Evolutionary conservation across 2,329 filamentous ascomycete species (phyloP).

Genomic region (Ophiocordyceps robertsii): DNA sequence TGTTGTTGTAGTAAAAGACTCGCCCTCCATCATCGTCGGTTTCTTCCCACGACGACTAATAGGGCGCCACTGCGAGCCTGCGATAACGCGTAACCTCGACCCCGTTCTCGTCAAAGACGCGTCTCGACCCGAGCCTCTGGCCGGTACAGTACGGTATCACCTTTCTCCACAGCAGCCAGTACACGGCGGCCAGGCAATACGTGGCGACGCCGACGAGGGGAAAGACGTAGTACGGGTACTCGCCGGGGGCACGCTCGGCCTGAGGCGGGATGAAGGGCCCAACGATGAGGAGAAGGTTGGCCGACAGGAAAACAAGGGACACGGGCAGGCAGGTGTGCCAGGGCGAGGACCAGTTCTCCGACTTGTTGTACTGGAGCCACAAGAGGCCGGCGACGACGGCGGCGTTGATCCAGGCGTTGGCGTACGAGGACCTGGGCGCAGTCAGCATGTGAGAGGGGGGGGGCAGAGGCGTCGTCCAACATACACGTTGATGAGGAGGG

Average conservation of each 20-base stretch:
- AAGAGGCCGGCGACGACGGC: slow-evolving; percentile 37
- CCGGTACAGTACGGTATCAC: slow-evolving; percentile 33
- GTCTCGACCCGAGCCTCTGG: slow-evolving; percentile 33
- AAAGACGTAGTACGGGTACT: slow-evolving; percentile 43
- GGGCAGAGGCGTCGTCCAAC: too few species aligned
- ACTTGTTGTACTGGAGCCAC: slow-evolving; percentile 34
- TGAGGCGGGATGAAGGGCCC: slow-evolving; percentile 42
- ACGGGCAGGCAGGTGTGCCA: slow-evolving; percentile 37
- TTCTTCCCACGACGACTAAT: too few species aligned
- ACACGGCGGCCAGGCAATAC: slow-evolving; percentile 33
- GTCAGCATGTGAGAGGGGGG: too few species aligned
- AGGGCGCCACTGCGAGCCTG: slow-evolving; percentile 12
- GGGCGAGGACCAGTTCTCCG: slow-evolving; percentile 37
- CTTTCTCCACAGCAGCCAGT: slow-evolving; percentile 40
- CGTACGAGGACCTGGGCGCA: slow-evolving; percentile 28
- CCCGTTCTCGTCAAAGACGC: slow-evolving; percentile 23
- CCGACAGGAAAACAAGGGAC: slow-evolving; percentile 31
- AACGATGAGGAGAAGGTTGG: slow-evolving; percentile 37
- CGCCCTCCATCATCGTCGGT: too few species aligned
- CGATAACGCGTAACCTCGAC: slow-evolving; percentile 27
- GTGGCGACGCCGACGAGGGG: slow-evolving; percentile 40
- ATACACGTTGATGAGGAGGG: slow-evolving; percentile 2
- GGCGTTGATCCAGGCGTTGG: slow-evolving; percentile 38
- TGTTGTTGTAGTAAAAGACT: too few species aligned
- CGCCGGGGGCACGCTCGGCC: slow-evolving; percentile 29